Evolutionary conservation across 2,329 filamentous ascomycete species (phyloP), one percentile per base, ranked within the genome.

Genomic region (Pseudogymnoascus sp.): DNA sequence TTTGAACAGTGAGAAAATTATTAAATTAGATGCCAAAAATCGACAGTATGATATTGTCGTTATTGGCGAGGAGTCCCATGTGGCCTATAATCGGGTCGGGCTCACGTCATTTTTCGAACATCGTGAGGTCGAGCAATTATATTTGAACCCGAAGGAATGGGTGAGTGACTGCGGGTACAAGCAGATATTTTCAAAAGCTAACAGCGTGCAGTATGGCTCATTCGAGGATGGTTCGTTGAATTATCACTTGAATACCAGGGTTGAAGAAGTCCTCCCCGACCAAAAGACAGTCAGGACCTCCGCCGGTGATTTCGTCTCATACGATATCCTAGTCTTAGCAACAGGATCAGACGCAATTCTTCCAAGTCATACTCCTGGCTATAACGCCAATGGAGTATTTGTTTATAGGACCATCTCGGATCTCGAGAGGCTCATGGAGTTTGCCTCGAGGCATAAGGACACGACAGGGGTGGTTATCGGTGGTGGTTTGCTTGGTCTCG

Each of bases 81-180:
- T 96, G 60, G 92, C 92, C 18, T 96, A 96, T 74, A 96, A 96
- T 72, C 86, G 92, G 62, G 92, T 96, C 30, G 92, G 92, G 3
- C 79, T 96, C 58, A 95, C 91, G 2, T 90, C 86, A 63, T 96
- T 92, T 78, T 96, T 96, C 71, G 86, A 90, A 67, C 90, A 96
- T 74, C 83, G 91, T 59, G 83, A 88, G 67, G 87, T 94, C 39
- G 90, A 96, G 74, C 89, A 92, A 66, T 74, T 96, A n/a, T 96
- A 95, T 71, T 79, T 96, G 33, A 95, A 96, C 68, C 88, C 90
- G 0, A 79, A 83, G 67, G 86, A 90, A 80, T 96, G 92, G 90
- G 88, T 90, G 74, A 60, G 78, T 69, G 6, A 9, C 33, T 33
- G n/a, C 4, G 6, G 14, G n/a, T 16, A 41, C 7, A 20, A 4